Evolutionary conservation across 2,329 filamentous ascomycete genomes (phyloP), one percentile per base, ranked within the genome.

Genomic region (Dactylella cylindrospora): DNA sequence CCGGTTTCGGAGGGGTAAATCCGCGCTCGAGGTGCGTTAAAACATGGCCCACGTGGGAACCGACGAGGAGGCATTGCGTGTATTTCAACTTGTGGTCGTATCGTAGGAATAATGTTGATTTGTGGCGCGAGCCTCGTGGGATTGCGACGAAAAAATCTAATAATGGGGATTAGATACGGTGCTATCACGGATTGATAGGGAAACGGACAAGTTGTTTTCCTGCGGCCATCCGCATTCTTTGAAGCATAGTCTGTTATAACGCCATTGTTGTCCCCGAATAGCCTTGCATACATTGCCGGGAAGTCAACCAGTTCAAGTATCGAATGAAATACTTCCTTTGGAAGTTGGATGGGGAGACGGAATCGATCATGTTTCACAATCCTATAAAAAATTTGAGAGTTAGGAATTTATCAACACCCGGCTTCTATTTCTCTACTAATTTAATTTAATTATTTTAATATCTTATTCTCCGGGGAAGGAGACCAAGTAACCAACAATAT

Each of bases 201-300:
- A 5, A 20, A 26, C 38, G 3, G 25, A 41, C 38, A 41, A 3
- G 15, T 9, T 9, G 23, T 41, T n/a, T 41, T 25, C 8, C 13
- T 25, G 7, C 13, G 6, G 8, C 38, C 38, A 3, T 12, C 8
- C 25, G 20, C 4, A 13, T 25, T 17, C 28, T 17, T 41, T 5
- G 19, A 41, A 23, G 9, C 28, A 28, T 41, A 26, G 7, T 8
- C 28, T 8, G 38, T 41, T 26, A 28, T 41, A 8, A 26, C 22
- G 28, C 38, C 38, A 19, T 41, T 41, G 13, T 41, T 41, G 22
- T 41, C 38, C 6, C 7, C 8, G 13, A 41, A 41, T 13, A 41
- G 22, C 8, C 22, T 26, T 28, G 22, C 22, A 26, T 41, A 41
- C 17, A 23, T 26, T 3, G 38, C 38, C 22, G 38, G 38, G 4